Evolutionary conservation across 2,329 filamentous ascomycete genomes (phyloP).

Genomic region (Monilinia aucupariae): DNA sequence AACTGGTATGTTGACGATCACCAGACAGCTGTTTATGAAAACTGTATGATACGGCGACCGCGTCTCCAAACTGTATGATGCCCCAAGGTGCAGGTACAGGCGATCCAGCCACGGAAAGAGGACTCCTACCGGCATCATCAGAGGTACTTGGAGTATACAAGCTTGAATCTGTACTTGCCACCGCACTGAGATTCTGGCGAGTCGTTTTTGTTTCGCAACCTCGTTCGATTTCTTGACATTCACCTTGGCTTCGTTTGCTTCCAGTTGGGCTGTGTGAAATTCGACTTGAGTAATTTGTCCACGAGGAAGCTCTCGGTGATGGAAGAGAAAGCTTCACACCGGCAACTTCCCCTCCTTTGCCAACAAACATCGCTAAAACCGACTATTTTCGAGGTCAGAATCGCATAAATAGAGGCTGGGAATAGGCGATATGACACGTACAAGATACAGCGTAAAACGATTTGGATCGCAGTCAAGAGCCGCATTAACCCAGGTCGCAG

Average conservation of each 20-base stretch:
- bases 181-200: background rate
- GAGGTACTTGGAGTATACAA: background rate
- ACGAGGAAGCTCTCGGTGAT: background rate
- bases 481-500: background rate
- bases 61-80: background rate
- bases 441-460: background rate
- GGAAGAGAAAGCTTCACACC: background rate
- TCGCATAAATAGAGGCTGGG: accelerated
- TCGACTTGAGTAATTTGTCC: too few relatives aligned
- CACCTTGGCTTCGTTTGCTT: background rate
- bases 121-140: too few relatives aligned
- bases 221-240: background rate
- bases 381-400: background rate
- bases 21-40: too few relatives aligned
- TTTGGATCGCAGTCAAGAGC: too few relatives aligned
- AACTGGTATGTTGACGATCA: background rate
- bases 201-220: background rate
- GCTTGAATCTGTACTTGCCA: too few relatives aligned
- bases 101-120: background rate
- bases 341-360: background rate
- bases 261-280: background rate
- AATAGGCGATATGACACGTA: background rate
- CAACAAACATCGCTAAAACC: background rate
- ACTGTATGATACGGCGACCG: background rate
- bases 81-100: background rate